Evolutionary conservation across 805 yeast genomes (phyloP), one percentile per base, ranked within the genome.

Genomic region (Candida maltosa): DNA sequence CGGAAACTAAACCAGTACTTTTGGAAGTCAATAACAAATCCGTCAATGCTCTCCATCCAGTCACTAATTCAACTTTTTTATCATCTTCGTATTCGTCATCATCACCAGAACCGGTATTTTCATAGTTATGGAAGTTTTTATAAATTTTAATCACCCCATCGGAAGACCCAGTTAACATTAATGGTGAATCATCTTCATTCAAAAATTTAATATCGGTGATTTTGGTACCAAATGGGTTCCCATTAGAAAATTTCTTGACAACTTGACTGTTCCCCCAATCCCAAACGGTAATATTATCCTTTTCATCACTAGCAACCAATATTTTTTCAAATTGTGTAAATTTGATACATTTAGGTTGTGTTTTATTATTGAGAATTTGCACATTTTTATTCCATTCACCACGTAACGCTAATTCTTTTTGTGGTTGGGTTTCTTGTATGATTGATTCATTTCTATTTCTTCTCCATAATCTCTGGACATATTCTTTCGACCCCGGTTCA

Each of bases 81-180:
- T 56, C 58, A 7, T 39, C 43, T 6, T 32, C 39, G n/a, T n/a
- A n/a, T 3, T 30, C 38, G 10, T 52, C 54, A 5, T 35, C 41
- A 10, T 37, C 38, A n/a, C n/a, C n/a, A n/a, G n/a, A n/a, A 16
- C 26, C 29, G 5, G 25, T 27, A 22, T 24, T 25, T 29, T 32
- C 40, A 6, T 60, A 44, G 11, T 75, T 71, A 37, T 84, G 82
- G 54, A 87, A 84, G 49, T 83, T 78, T 47, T 84, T 82, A 60
- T 83, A 93, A 8, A 93, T 76, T 41, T 86, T 83, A 16, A 94
- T 82, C n/a, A 87, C 84, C 38, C 98, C 98, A 53, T 93, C 98
- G 6, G 91, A 83, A 0, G 96, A 80, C 2, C 97, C 97, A 0
- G 95, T 77, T 57, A 93, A 62, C 33, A 93, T 60, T 38, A 93